phyloP scores from a whole-genome alignment of 371 early-diverging fungal genomes.

The Umbelopsis sp. region DNA sequence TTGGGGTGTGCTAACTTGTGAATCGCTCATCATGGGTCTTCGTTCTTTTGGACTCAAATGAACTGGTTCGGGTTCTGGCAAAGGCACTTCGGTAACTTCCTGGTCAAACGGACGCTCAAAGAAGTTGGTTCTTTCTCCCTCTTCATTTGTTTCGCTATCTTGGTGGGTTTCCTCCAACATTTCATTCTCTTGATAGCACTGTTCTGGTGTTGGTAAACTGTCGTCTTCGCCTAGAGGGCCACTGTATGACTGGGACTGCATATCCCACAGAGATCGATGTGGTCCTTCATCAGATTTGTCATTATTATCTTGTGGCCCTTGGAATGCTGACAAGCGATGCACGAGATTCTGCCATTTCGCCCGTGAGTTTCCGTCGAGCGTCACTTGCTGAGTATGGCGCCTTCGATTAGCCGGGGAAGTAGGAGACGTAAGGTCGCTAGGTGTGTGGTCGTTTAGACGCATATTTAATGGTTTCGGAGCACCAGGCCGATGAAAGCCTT shows the following conservation, averaged over 20 bases:
- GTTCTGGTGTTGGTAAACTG: neutral
- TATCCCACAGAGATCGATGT: constrained; percentile 10
- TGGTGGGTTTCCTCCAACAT: neutral
- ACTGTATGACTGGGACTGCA: neutral
- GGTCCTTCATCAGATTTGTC: neutral
- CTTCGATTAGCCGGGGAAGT: neutral
- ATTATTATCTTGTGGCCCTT: neutral
- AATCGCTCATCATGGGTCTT: neutral
- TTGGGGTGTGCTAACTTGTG: neutral
- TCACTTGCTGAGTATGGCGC: neutral
- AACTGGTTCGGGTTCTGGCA: neutral
- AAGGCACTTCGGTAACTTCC: neutral
- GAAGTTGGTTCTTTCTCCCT: neutral
- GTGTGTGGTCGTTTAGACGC: neutral
- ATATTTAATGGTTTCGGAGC: constrained; percentile 1
- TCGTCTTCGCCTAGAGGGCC: neutral
- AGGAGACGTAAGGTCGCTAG: constrained; percentile 15
- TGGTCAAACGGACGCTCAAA: neutral
- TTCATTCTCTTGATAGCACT: neutral
- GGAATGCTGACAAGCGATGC: neutral
- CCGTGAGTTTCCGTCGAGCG: neutral
- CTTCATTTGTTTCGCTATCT: neutral
- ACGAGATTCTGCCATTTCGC: constrained; percentile 14
- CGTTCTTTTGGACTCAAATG: neutral
- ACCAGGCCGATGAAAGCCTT: neutral